Percentiles rank a stretch among this genome's conserved stretches.
phyloP scores from a whole-genome alignment of 2,329 filamentous ascomycete species.

The Thermothelomyces thermophilus region DNA sequence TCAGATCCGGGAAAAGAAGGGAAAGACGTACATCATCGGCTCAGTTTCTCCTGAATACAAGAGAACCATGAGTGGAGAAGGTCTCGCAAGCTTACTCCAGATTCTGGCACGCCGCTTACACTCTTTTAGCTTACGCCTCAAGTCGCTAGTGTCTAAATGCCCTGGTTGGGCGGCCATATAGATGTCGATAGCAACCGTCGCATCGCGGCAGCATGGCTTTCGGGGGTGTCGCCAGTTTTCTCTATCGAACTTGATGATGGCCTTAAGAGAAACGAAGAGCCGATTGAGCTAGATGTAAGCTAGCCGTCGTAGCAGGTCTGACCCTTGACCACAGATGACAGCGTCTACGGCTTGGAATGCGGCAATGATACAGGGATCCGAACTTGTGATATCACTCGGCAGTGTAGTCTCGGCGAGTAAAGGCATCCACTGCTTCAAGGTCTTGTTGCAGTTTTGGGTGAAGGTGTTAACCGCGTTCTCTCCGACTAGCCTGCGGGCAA shows the following conservation, averaged over 20 bases:
- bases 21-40: not conserved
- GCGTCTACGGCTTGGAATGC: conserved; percentile 8
- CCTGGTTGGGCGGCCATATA: not conserved
- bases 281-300: conserved; percentile 8
- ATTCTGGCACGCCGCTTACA: not conserved
- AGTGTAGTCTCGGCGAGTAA: conserved; percentile 8
- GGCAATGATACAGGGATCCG: conserved; percentile 6
- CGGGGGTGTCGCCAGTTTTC: not conserved
- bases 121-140: not conserved
- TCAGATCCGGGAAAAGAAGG: no score
- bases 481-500: conserved; percentile 5
- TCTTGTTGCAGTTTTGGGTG: conserved; percentile 2
- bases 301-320: conserved; percentile 6
- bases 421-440: conserved; percentile 8
- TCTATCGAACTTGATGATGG: not conserved
- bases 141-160: not conserved
- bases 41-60: not conserved
- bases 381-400: conserved; percentile 7
- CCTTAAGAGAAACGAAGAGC: conserved; percentile 2
- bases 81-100: not conserved
- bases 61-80: not conserved
- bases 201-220: not conserved
- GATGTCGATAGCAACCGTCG: not conserved
- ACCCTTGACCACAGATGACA: conserved; percentile 7
- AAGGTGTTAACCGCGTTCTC: conserved; percentile 4